phyloP scores from a whole-genome alignment of 1,139 yeast genomes.

The Yamadazyma conglobata region DNA sequence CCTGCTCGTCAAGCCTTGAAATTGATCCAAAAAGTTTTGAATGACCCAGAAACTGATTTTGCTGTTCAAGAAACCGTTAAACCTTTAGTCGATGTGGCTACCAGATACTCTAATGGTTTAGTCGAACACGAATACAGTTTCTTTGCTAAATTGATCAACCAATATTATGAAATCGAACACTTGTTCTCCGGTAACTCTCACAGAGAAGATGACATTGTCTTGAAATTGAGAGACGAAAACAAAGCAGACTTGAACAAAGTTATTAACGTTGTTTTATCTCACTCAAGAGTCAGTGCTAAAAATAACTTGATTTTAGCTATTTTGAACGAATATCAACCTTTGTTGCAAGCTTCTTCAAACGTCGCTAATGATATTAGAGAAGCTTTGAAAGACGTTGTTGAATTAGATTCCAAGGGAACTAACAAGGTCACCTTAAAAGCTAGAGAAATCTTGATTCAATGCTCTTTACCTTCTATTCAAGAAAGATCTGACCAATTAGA shows the following conservation, averaged over 20 bases:
- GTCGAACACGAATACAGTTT: conserved; percentile 79
- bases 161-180: conserved; percentile 74
- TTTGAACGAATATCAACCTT: conserved; percentile 74
- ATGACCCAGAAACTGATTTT: conserved; percentile 48
- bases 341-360: conserved; percentile 62
- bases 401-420: conserved; percentile 82
- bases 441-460: conserved; percentile 91
- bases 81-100: conserved; percentile 72
- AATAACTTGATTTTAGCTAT: conserved; percentile 86
- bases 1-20: conserved; percentile 83
- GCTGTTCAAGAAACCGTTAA: conserved; percentile 56
- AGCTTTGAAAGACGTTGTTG: conserved; percentile 74
- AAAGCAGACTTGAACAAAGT: conserved; percentile 74
- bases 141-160: conserved; percentile 63
- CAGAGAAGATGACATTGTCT: conserved; percentile 83
- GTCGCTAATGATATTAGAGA: conserved; percentile 70
- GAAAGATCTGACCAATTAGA: conserved; percentile 97
- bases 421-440: conserved; percentile 96
- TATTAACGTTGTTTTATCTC: conserved; percentile 72
- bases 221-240: conserved; percentile 83
- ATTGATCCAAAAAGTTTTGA: conserved; percentile 51
- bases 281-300: conserved; percentile 89
- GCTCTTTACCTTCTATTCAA: conserved; percentile 91
- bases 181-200: conserved; percentile 71
- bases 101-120: conserved; percentile 69